phyloP scores from a whole-genome alignment of 306 rosid species.

The Cucumis hystrix region DNA sequence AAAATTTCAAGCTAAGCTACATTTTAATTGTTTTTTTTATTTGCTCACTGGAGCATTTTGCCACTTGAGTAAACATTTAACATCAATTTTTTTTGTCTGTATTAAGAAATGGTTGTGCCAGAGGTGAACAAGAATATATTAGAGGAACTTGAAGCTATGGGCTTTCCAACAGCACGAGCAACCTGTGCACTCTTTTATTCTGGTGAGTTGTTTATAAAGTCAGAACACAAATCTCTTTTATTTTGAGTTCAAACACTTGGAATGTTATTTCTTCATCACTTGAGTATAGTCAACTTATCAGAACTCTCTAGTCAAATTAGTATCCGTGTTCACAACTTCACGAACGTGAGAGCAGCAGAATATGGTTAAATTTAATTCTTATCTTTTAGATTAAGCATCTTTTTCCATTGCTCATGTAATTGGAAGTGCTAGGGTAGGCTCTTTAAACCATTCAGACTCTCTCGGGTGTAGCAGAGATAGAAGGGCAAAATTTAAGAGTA shows the following conservation, averaged over 20 bases:
- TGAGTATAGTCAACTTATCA: not conserved
- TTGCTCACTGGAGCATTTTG: not conserved
- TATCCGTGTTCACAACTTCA: not conserved
- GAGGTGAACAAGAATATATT: conserved; percentile 77
- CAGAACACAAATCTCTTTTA: not conserved
- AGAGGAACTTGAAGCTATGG: conserved; percentile 89
- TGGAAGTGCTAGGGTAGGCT: not conserved
- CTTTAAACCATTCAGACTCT: not conserved
- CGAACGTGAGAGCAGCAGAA: not conserved
- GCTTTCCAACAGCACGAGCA: conserved; percentile 64
- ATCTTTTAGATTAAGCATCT: not conserved
- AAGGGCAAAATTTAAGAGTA: not conserved
- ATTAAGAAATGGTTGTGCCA: conserved; percentile 79
- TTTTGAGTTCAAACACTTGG: not conserved
- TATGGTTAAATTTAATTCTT: not conserved
- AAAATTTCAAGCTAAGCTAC: not conserved
- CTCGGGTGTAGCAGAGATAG: not conserved
- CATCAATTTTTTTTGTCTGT: conserved; percentile 3
- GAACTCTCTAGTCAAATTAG: not conserved
- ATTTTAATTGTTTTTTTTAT: not conserved
- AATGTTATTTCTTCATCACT: not conserved
- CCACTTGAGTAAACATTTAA: not conserved
- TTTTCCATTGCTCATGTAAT: not conserved
- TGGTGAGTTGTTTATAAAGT: conserved; percentile 24
- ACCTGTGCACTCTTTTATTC: conserved; percentile 78